Evolutionary conservation across 2,329 filamentous ascomycete genomes (phyloP).

Genomic region (Stachybotrys chartarum): DNA sequence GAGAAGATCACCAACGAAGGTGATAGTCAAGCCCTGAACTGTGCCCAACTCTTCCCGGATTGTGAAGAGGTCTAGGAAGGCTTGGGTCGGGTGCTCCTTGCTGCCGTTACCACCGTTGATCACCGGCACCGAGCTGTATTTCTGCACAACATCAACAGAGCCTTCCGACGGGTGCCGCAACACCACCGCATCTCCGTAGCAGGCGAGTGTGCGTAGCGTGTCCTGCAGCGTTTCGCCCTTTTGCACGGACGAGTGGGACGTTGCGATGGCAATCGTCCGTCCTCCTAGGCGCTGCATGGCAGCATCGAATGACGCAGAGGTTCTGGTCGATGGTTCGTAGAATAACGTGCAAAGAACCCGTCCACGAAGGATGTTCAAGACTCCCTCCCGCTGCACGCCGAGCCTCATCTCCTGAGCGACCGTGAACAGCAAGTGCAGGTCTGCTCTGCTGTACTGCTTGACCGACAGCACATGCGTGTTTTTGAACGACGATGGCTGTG

Average conservation of each 20-base stretch:
- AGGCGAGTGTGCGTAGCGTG: slow-evolving; percentile 85
- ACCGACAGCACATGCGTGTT: slow-evolving; percentile 87
- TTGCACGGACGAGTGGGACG: slow-evolving; percentile 77
- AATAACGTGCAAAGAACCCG: slow-evolving; percentile 88
- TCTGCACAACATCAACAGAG: slow-evolving; percentile 74
- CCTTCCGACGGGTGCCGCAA: slow-evolving; percentile 82
- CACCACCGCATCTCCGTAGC: slow-evolving; percentile 94
- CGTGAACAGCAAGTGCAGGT: slow-evolving; percentile 90
- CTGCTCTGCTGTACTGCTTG: slow-evolving; percentile 77
- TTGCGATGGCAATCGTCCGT: slow-evolving; percentile 73
- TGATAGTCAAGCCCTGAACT: slow-evolving; percentile 91
- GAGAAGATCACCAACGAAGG: slow-evolving; percentile 86
- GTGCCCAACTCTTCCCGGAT: slow-evolving; percentile 97
- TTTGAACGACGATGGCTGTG: slow-evolving; percentile 75
- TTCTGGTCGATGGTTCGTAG: slow-evolving; percentile 95
- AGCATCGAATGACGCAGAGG: slow-evolving; percentile 91
- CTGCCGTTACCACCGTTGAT: slow-evolving; percentile 97
- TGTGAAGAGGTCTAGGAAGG: slow-evolving; percentile 95
- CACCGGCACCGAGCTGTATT: slow-evolving; percentile 83
- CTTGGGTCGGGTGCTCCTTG: slow-evolving; percentile 94
- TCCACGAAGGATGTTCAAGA: slow-evolving; percentile 79
- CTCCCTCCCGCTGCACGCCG: slow-evolving; percentile 85
- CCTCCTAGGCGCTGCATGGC: slow-evolving; percentile 98
- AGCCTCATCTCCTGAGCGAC: slow-evolving; percentile 97
- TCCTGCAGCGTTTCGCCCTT: slow-evolving; percentile 95